These are phyloP conservation scores for Quercus dentata DNA, from an alignment of 306 rosid genomes.

Conservation along the genomic window DNA sequence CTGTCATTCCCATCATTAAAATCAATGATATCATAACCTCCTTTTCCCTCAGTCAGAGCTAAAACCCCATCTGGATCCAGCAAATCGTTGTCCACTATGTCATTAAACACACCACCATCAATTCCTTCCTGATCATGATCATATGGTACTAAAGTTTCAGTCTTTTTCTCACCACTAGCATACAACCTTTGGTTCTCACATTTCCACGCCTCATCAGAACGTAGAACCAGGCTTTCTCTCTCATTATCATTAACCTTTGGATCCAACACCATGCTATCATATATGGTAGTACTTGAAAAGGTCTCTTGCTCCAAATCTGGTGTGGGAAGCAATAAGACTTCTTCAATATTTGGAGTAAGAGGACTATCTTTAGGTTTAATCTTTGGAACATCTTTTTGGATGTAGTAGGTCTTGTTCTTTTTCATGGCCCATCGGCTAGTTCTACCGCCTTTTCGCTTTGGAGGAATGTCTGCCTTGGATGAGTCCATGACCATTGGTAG, in stretches of 20 bases:
- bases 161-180: conserved; percentile 1
- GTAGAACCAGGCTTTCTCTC: background rate
- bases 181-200: background rate
- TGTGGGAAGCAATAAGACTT: conserved; percentile 18
- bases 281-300: background rate
- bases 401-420: conserved; percentile 23
- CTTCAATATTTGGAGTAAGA: background rate
- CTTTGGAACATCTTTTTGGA: background rate
- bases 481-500: conserved; percentile 9
- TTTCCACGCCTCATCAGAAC: background rate
- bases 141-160: background rate
- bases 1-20: background rate
- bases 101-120: conserved; percentile 35
- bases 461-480: conserved; percentile 10
- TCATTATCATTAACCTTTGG: background rate
- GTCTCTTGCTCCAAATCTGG: conserved; percentile 28
- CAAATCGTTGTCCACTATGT: conserved; percentile 19
- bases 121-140: background rate
- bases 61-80: conserved; percentile 30
- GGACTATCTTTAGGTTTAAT: background rate
- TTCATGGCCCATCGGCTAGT: conserved; percentile 53
- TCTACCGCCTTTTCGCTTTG: conserved; percentile 45
- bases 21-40: background rate
- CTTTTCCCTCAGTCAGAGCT: conserved; percentile 39
- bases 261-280: conserved; percentile 7